Evolutionary conservation across 2,329 filamentous ascomycete species (phyloP).

Genomic region (Penicillium aurantiogriseum): DNA sequence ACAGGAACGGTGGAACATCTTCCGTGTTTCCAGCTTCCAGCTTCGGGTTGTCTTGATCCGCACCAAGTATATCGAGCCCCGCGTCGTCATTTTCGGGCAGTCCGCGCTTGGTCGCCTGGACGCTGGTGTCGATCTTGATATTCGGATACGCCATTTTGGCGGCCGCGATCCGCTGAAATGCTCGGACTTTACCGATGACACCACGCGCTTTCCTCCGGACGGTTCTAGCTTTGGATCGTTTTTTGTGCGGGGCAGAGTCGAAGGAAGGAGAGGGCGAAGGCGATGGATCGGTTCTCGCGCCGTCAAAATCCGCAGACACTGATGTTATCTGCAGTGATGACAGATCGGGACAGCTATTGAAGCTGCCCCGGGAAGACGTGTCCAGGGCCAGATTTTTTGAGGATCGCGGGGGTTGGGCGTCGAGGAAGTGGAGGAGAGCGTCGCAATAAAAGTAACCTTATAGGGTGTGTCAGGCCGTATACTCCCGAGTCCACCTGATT

Average conservation of each 20-base stretch:
- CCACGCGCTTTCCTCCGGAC: slow-evolving; percentile 42
- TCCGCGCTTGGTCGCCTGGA: slow-evolving; percentile 41
- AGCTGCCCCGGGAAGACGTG: slow-evolving; percentile 41
- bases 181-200: slow-evolving; percentile 43
- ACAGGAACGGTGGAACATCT: slow-evolving; percentile 39
- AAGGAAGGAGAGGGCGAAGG: slow-evolving; percentile 32
- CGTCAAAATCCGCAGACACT: slow-evolving; percentile 23
- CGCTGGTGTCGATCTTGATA: slow-evolving; percentile 42
- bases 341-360: slow-evolving; percentile 45
- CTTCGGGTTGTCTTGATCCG: slow-evolving; percentile 30
- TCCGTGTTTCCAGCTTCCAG: slow-evolving; percentile 32
- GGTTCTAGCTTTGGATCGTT: slow-evolving; percentile 33
- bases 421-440: slow-evolving; percentile 15
- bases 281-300: slow-evolving; percentile 30
- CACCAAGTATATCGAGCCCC: slow-evolving; percentile 26
- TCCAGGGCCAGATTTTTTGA: slow-evolving; percentile 43
- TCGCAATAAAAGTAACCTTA: slow-evolving; percentile 21
- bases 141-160: slow-evolving; percentile 44
- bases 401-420: slow-evolving; percentile 26
- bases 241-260: slow-evolving; percentile 32
- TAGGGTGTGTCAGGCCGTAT: slow-evolving; percentile 5
- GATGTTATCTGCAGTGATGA: slow-evolving; percentile 37
- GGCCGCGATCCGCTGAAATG: slow-evolving; percentile 40
- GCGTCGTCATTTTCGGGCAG: slow-evolving; percentile 38
- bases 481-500: slow-evolving; percentile 7